A percentile compares a stretch with the other conserved stretches of the same genome.
Conservation (phyloP, 129 eudicot species). For the Centaurea solstitialis region DNA sequence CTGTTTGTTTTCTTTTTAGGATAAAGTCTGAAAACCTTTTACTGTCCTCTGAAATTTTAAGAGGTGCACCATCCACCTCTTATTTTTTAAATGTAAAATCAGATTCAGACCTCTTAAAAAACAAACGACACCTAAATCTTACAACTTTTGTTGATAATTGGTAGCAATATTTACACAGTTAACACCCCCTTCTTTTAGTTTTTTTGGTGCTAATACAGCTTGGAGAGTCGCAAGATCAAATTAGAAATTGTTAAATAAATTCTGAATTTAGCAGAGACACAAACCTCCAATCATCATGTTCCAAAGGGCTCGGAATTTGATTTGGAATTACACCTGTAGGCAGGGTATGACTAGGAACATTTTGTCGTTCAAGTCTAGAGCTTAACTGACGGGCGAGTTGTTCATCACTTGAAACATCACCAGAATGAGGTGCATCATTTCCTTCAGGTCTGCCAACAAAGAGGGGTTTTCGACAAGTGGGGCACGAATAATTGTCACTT, state of each 20-base stretch:
- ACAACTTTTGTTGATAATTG: no score
- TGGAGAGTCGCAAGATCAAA: no score
- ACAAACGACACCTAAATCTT: no score
- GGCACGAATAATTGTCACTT: conserved; percentile 79
- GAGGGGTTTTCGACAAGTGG: conserved; percentile 97
- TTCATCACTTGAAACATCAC: conserved; percentile 77
- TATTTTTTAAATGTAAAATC: no score
- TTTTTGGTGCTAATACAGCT: no score
- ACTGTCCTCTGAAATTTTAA: no score
- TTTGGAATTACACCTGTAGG: conserved; percentile 51
- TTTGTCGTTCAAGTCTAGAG: conserved; percentile 61
- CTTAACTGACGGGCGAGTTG: conserved; percentile 88
- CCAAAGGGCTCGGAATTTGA: conserved; percentile 58
- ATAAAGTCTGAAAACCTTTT: no score
- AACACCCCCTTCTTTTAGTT: no score
- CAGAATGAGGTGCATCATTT: conserved; percentile 36
- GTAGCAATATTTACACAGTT: no score
- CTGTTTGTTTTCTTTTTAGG: no score
- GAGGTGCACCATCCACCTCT: no score
- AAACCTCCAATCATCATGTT: conserved; percentile 81
- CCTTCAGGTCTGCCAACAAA: conserved; percentile 64
- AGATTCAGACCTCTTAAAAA: no score
- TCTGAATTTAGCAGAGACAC: neutral
- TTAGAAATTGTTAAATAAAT: neutral
- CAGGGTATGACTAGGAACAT: conserved; percentile 50